Conservation (phyloP, 1,139 yeast genomes). For the Pichia sp. region DNA sequence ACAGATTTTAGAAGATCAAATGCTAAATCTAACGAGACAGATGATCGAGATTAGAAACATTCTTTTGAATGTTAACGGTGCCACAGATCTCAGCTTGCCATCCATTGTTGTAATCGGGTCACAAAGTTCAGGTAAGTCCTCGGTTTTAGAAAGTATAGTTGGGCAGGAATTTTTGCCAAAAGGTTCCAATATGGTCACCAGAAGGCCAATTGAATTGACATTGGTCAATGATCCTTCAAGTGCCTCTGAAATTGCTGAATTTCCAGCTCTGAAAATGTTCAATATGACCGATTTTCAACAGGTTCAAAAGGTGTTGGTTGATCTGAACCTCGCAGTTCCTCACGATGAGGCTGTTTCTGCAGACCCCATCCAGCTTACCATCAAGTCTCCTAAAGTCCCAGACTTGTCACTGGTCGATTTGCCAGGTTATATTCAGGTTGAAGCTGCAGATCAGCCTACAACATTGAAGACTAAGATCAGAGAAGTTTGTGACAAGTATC, state of each 20-base stretch:
- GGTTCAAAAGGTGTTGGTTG: constrained; percentile 79
- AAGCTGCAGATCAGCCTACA: constrained; percentile 92
- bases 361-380: constrained; percentile 41
- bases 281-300: constrained; percentile 82
- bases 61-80: constrained; percentile 64
- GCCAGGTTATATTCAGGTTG: constrained; percentile 96
- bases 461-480: constrained; percentile 77
- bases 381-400: constrained; percentile 88
- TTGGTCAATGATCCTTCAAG: constrained; percentile 78
- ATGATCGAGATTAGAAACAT: constrained; percentile 93
- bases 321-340: constrained; percentile 90
- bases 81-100: constrained; percentile 77
- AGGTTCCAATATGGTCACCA: constrained; percentile 93
- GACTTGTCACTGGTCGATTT: constrained; percentile 90
- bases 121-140: constrained; percentile 93
- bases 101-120: constrained; percentile 97
- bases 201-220: constrained; percentile 75
- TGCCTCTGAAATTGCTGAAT: constrained; percentile 87
- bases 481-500: constrained; percentile 74
- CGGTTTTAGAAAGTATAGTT: constrained; percentile 89
- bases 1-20: constrained; percentile 62
- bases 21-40: constrained; percentile 82
- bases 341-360: constrained; percentile 33
- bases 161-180: constrained; percentile 94
- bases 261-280: constrained; percentile 80